Evolutionary conservation across 352 stramenopile genomes (phyloP).

Genomic region (Globisporangium abappressorium): DNA sequence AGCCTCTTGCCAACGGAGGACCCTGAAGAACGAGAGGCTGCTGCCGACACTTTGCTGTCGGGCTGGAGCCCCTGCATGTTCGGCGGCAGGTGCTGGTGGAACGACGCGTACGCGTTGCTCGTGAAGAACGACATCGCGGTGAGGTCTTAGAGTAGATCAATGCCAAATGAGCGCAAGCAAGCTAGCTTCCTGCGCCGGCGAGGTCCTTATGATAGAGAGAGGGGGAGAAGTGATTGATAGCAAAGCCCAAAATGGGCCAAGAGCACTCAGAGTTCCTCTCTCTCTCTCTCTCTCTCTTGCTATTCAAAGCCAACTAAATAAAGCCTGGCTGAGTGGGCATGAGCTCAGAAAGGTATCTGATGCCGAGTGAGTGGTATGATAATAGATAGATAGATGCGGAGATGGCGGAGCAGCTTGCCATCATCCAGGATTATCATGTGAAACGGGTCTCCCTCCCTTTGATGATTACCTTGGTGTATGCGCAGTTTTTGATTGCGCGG

Average conservation of each 20-base stretch:
- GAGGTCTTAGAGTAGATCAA: not conserved
- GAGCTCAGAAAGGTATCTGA: not conserved
- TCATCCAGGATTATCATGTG: not conserved
- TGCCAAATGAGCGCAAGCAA: not conserved
- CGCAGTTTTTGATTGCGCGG: not conserved
- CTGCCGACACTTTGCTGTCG: not conserved
- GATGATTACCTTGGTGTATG: not conserved
- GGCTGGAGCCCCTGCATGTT: slow-evolving; percentile 5
- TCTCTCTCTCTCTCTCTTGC: not conserved
- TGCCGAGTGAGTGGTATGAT: not conserved
- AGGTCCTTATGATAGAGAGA: not conserved
- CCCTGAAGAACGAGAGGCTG: not conserved
- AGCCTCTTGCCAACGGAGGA: not conserved
- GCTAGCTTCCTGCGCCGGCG: not conserved
- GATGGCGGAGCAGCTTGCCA: no score
- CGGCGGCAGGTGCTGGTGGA: slow-evolving; percentile 21
- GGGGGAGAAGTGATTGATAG: not conserved
- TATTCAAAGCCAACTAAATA: slow-evolving; percentile 1
- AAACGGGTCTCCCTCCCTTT: not conserved
- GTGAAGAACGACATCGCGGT: slow-evolving; percentile 40
- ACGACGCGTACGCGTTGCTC: slow-evolving; percentile 35
- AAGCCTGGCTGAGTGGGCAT: not conserved
- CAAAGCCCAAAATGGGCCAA: not conserved
- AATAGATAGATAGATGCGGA: slow-evolving; percentile 5
- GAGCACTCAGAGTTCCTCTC: not conserved